Base-by-base conservation (phyloP, 2,329 filamentous ascomycete genomes). In the Elsinoe ampelina region DNA sequence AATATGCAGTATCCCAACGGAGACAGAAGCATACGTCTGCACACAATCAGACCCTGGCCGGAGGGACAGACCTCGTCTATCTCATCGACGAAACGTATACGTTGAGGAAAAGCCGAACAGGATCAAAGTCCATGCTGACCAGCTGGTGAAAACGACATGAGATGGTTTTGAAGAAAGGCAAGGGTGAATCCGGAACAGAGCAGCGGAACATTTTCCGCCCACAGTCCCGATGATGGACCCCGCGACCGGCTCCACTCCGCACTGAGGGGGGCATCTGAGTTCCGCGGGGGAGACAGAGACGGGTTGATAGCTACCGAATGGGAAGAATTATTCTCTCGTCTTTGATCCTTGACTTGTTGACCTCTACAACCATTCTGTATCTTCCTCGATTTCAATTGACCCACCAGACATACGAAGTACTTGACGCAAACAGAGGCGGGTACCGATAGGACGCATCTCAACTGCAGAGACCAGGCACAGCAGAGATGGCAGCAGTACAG, bases 401-500 rank as follows among this genome's bases (percentile, higher is more conserved):
- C n/a, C n/a, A n/a, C n/a, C n/a, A n/a, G n/a, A n/a, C n/a, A n/a
- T n/a, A n/a, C n/a, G n/a, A n/a, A n/a, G n/a, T 39, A n/a, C 4
- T 19, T n/a, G 36, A 39, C 5, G 5, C 13, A 4, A 39, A 8
- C 36, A 38, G 13, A 39, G n/a, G 5, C 36, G 36, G 36, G 36
- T 39, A 39, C 7, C 26, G n/a, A 39, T n/a, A 39, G 36, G 8
- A 8, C 7, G 8, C 3, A 26, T 26, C 26, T 8, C 3, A 30
- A 8, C 7, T 30, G 7, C 26, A 30, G 26, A 30, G 26, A 30
- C n/a, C 45, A 50, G 12, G 10, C 11, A 35, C 22, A n/a, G 30
- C 13, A 35, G 8, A n/a, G 19, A 61, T 61, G 60, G 58, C 60
- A 47, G 57, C 56, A 39, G 41, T 45, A 38, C 60, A 61, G 39